Base-by-base conservation (phyloP, 768 basidiomycete species). In the Amanita rimosa region DNA sequence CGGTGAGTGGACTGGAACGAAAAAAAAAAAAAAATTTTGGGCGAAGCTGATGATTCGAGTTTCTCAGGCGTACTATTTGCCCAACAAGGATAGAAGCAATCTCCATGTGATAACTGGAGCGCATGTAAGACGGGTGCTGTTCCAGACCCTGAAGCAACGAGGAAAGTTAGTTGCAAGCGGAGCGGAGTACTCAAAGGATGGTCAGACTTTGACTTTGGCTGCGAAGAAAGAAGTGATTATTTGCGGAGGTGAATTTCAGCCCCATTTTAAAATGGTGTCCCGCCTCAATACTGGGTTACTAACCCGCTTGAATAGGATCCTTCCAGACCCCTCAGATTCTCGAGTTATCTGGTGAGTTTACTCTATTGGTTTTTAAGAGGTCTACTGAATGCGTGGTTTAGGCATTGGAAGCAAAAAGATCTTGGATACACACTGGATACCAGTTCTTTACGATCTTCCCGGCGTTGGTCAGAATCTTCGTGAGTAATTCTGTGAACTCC, bases 151-250 rank as follows among this genome's bases (percentile, higher is more conserved):
- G 16, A 43, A 44, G n/a, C 26, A 26, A 26, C n/a, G 44, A 31
- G 26, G 58, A 53, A 4, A 49, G 16, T 33, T 39, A 26, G 49
- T 51, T 24, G 54, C 52, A 10, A 40, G 38, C 39, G 54, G 51
- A n/a, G 52, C 46, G 13, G 49, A 52, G 29, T 44, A 54, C 38
- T 19, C 22, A 24, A 44, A 40, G 14, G 39, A 54, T 42, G 55
- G 52, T 1, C 17, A 52, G n/a, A 49, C 39, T 16, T 61, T 61
- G 48, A 52, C 58, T 11, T 62, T 68, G 13, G 58, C 60, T 27
- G 67, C 66, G 22, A 59, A 54, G 49, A 65, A 64, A 46, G 72
- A 75, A 54, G 70, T 75, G 35, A 67, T 74, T 48, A 57, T 74
- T 4, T 58, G 59, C 22, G 60, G 61, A 29, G 65, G 62, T 54